Conservation (phyloP, 306 rosid genomes). For the Vigna radiata region DNA sequence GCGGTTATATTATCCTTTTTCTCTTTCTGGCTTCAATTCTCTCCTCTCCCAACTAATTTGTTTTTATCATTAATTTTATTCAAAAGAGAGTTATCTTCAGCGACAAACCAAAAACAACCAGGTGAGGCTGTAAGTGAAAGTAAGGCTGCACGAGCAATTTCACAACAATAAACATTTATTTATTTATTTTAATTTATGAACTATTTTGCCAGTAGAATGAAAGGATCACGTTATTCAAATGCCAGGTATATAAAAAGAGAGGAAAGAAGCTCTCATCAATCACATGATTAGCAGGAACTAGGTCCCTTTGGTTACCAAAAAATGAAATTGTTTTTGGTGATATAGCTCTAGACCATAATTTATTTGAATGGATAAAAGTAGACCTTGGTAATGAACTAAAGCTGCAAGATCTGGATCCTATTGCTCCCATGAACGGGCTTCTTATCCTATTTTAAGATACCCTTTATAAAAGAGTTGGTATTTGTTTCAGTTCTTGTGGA, state of each 20-base stretch:
- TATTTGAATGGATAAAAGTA: neutral
- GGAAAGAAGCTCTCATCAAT: neutral
- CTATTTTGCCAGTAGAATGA: neutral
- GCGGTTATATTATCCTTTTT: neutral
- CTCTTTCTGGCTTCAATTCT: slow-evolving; percentile 1
- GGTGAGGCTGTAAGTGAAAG: neutral
- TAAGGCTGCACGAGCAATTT: neutral
- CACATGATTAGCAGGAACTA: neutral
- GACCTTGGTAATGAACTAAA: neutral
- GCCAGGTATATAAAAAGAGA: neutral
- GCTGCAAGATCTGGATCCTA: neutral
- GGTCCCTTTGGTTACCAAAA: neutral
- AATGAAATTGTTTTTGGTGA: neutral
- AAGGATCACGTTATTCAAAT: neutral
- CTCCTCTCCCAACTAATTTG: neutral
- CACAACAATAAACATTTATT: neutral
- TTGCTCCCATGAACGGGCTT: neutral
- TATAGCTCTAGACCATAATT: neutral
- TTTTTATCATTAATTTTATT: neutral
- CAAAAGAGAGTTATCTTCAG: neutral
- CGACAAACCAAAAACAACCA: neutral
- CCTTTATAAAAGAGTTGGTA: neutral
- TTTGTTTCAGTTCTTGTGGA: neutral
- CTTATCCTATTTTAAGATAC: neutral
- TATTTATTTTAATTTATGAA: neutral